Evolutionary conservation across 352 stramenopile genomes (phyloP).

Genomic region (Pythium oligandrum): DNA sequence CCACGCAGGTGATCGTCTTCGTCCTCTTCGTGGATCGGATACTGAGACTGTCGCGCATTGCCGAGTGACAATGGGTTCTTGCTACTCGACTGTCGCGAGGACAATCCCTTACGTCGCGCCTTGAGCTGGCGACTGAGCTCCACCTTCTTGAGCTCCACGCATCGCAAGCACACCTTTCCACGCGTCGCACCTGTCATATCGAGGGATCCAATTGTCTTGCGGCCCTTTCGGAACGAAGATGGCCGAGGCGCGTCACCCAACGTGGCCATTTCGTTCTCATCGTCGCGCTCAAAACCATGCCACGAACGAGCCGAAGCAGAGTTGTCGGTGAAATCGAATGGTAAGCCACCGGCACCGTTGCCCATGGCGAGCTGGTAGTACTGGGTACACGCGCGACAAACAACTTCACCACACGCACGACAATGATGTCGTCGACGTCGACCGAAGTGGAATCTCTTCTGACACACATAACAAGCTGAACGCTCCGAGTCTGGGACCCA

Average conservation of each 20-base stretch:
- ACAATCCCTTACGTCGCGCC: slow-evolving; percentile 14
- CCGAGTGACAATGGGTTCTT: slow-evolving; percentile 9
- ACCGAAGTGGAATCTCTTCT: slow-evolving; percentile 56
- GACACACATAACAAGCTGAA: slow-evolving; percentile 45
- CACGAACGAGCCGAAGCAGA: too few species aligned
- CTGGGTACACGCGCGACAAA: slow-evolving; percentile 17
- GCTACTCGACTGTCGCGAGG: slow-evolving; percentile 3
- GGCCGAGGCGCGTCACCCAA: slow-evolving; percentile 3
- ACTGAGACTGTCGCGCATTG: not conserved
- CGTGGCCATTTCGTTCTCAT: slow-evolving; percentile 12
- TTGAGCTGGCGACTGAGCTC: slow-evolving; percentile 5
- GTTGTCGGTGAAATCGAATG: slow-evolving; percentile 4
- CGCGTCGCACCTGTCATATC: slow-evolving; percentile 30
- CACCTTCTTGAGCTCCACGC: slow-evolving; percentile 44
- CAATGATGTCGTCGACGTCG: slow-evolving; percentile 66
- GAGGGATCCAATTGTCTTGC: too few species aligned
- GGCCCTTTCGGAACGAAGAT: not conserved
- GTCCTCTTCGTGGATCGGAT: slow-evolving; percentile 1
- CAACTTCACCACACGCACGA: slow-evolving; percentile 35
- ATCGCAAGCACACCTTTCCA: slow-evolving; percentile 58
- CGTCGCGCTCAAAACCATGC: slow-evolving; percentile 3
- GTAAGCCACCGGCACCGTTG: slow-evolving; percentile 10
- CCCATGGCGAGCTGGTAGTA: slow-evolving; percentile 22
- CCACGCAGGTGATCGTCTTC: slow-evolving; percentile 4
- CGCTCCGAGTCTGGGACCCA: slow-evolving; percentile 64